Percentiles rank a stretch among this genome's conserved stretches.
These are phyloP conservation scores for Chrysoporthe austroafricana DNA, from an alignment of 2,329 filamentous ascomycete species.

Conservation along the genomic window DNA sequence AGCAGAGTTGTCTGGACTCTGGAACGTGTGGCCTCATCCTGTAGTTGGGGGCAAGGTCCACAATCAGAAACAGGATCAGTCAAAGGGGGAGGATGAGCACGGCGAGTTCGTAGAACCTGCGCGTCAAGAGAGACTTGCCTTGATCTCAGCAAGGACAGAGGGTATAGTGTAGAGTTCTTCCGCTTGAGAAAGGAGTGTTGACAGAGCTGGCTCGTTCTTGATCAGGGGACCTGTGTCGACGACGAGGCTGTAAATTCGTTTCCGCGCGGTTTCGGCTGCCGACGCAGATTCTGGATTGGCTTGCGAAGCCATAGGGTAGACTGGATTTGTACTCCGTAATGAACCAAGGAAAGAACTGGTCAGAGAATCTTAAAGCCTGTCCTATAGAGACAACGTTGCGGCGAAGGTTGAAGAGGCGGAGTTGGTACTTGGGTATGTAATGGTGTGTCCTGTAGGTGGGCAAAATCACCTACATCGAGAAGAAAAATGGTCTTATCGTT, in stretches of 20 bases:
- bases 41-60: conserved; percentile 51
- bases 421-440: background rate
- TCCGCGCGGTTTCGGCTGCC: conserved; percentile 41
- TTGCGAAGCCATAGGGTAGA: conserved; percentile 3
- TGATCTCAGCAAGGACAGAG: conserved; percentile 85
- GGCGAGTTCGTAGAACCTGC: background rate
- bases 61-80: background rate
- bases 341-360: background rate
- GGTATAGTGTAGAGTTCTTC: conserved; percentile 82
- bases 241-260: conserved; percentile 80
- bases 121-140: conserved; percentile 44
- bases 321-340: background rate
- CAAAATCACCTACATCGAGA: background rate
- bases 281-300: background rate
- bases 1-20: conserved; percentile 83
- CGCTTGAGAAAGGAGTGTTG: conserved; percentile 77
- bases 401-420: background rate
- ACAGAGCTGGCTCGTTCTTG: conserved; percentile 86
- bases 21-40: conserved; percentile 78
- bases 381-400: background rate
- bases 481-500: conserved; percentile 11
- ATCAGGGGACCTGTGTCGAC: conserved; percentile 93
- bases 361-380: background rate
- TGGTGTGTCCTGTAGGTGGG: background rate
- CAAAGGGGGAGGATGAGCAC: too few species aligned